Base-by-base conservation (phyloP, 2,329 filamentous ascomycete species). In the Hypoxylon sp. region DNA sequence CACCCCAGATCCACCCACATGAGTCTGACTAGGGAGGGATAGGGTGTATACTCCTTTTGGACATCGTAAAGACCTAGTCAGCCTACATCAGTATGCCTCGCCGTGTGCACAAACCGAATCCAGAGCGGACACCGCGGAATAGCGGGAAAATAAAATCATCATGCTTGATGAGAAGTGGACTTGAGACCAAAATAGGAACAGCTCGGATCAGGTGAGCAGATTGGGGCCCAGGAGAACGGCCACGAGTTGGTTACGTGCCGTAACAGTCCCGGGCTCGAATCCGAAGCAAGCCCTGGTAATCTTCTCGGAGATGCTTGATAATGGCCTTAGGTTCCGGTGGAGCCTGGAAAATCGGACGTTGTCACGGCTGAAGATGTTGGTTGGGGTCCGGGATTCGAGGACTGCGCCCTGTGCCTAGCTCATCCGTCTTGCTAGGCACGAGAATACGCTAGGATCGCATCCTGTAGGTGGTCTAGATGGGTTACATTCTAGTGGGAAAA, bases 391-490 rank as follows among this genome's bases (percentile, higher is more conserved):
- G 67, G 64, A 65, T 69, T 64, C 31, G 22, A 61, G 49, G 54
- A 58, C 69, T 72, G 69, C 64, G 69, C 69, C 69, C 53, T 70
- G 60, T 61, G 51, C 61, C 58, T 59, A 64, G 67, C 37, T 63
- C 61, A 70, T 67, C 64, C 69, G 66, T 50, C 66, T 65, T 48
- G 22, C 67, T 54, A 70, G 67, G 67, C 69, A 66, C 63, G 31
- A 63, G 33, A 54, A 56, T 55, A 56, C 46, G 53, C 51, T 14
- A 64, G 66, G 66, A 68, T 70, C 42, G 33, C 61, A 70, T 68
- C 67, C 64, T 68, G 48, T 60, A 50, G 22, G 51, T 60, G 25
- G 51, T 61, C 11, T 42, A 50, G 40, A 68, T 27, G 61, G 66
- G 61, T 70, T 67, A 30, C 64, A 70, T 69, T 50, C 10, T 20